Evolutionary conservation across 306 rosid genomes (phyloP), one percentile per base, ranked within the genome.

Genomic region (Malus fusca): DNA sequence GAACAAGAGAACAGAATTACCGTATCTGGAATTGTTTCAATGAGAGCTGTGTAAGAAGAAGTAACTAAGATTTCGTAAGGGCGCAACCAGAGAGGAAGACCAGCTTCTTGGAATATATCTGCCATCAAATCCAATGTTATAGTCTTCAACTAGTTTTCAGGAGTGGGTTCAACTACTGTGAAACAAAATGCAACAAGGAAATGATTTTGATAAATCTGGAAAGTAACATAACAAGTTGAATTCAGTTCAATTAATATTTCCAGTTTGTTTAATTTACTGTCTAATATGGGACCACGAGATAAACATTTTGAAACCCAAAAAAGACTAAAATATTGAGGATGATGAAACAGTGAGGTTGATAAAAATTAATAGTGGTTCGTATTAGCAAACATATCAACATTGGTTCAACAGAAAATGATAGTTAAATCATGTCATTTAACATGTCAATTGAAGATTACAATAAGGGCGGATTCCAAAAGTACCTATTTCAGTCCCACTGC

Each of bases 81-180:
- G 69, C 98, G 96, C 86, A 96, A 84, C 99, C 99, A 96, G 77
- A 96, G 96, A 59, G 99, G 98, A 72, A 96, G 96, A 78, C 99
- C 99, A 84, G 99, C 99, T 88, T 96, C 99, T 96, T 96, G 99
- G 79, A 96, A 96, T 82, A 96, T 96, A 84, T 92, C 99, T 96
- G 86, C 84, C 86, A 84, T 75, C 79, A 84, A 82, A 85, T 74
- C 80, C 73, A 86, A 80, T 63, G 69, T 73, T 66, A 77, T 73
- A 83, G 77, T 77, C 52, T 79, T 80, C 62, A 78, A 71, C 61
- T 75, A 53, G 62, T 26, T 25, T 31, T 73, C 59, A 77, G 17
- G 66, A 15, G 30, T 43, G 68, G 56, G 69, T 74, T 6, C 77
- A 43, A 66, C 77, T 60, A 73, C 77, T 61, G 77, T 61, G 60